These are phyloP conservation scores for Xylaria sp. DNA, from an alignment of 2,329 filamentous ascomycete species.

Conservation along the genomic window DNA sequence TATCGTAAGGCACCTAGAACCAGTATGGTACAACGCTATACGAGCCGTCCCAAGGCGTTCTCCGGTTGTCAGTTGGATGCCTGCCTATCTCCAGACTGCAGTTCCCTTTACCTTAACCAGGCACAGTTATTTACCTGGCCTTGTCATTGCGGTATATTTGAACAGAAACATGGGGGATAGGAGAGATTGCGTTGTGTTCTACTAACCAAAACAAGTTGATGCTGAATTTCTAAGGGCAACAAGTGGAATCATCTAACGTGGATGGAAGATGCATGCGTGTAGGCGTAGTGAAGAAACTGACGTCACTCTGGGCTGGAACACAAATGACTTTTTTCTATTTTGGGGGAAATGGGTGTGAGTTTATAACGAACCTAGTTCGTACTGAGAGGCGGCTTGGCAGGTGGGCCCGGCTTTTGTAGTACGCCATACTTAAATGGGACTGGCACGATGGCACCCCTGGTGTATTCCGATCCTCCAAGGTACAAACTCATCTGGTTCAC, in stretches of 20 bases:
- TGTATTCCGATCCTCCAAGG: neutral
- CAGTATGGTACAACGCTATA: neutral
- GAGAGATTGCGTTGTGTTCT: neutral
- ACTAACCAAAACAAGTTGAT: neutral
- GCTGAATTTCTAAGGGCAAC: neutral
- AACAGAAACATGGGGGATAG: neutral
- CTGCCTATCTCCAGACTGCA: neutral
- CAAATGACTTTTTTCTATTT: neutral
- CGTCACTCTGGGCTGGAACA: constrained; percentile 20
- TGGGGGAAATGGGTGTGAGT: neutral
- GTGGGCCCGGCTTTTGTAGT: neutral
- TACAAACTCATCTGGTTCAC: neutral
- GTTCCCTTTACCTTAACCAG: neutral
- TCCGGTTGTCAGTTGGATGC: neutral
- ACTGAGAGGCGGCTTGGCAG: neutral
- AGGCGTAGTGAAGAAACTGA: constrained; percentile 18
- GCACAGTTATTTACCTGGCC: neutral
- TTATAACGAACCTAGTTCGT: neutral
- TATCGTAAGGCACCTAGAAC: neutral
- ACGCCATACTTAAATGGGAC: neutral
- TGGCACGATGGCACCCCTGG: constrained; percentile 5
- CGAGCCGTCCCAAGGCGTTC: neutral
- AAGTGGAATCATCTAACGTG: constrained; percentile 1
- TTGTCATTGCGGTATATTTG: neutral
- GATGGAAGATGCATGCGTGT: neutral